Evolutionary conservation across 2,329 filamentous ascomycete species (phyloP).

Genomic region (Paecilomyces sp.): DNA sequence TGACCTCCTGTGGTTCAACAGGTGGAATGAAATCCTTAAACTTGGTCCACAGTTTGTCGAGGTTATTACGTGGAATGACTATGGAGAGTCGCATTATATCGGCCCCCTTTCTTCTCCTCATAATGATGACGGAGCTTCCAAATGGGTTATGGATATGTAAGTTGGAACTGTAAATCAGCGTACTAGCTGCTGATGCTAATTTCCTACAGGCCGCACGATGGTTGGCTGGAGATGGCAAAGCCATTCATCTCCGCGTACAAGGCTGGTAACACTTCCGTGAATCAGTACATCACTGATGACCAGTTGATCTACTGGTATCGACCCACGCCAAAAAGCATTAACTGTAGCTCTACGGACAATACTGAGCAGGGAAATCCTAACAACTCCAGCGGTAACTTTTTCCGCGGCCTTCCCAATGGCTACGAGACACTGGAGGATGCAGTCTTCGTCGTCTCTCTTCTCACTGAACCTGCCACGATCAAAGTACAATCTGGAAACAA

Average conservation of each 20-base stretch:
- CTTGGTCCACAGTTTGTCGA: slow-evolving; percentile 44
- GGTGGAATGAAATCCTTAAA: slow-evolving; percentile 36
- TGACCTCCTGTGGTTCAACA: slow-evolving; percentile 38
- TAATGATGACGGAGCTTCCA: slow-evolving; percentile 35
- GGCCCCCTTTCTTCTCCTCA: slow-evolving; percentile 40
- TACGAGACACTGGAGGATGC: slow-evolving; percentile 43
- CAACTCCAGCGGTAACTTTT: slow-evolving; percentile 46
- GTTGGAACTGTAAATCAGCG: slow-evolving; percentile 3
- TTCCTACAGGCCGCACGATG: slow-evolving; percentile 39
- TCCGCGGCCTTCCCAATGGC: slow-evolving; percentile 45
- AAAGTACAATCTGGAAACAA: slow-evolving; percentile 41
- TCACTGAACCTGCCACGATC: slow-evolving; percentile 40
- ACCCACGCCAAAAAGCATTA: slow-evolving; percentile 38
- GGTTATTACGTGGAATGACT: slow-evolving; percentile 46
- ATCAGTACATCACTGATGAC: slow-evolving; percentile 39
- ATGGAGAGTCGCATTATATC: slow-evolving; percentile 51
- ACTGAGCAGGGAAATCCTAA: slow-evolving; percentile 37
- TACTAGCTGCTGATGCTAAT: background rate
- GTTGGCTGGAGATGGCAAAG: slow-evolving; percentile 48
- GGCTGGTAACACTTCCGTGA: slow-evolving; percentile 29
- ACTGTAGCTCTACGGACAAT: slow-evolving; percentile 49
- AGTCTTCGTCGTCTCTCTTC: slow-evolving; percentile 48
- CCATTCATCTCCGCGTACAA: slow-evolving; percentile 50
- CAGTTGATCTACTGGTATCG: slow-evolving; percentile 52
- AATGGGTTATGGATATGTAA: slow-evolving; percentile 45